phyloP scores from a whole-genome alignment of 2,329 filamentous ascomycete genomes.

The Penicillium sclerotiorum region DNA sequence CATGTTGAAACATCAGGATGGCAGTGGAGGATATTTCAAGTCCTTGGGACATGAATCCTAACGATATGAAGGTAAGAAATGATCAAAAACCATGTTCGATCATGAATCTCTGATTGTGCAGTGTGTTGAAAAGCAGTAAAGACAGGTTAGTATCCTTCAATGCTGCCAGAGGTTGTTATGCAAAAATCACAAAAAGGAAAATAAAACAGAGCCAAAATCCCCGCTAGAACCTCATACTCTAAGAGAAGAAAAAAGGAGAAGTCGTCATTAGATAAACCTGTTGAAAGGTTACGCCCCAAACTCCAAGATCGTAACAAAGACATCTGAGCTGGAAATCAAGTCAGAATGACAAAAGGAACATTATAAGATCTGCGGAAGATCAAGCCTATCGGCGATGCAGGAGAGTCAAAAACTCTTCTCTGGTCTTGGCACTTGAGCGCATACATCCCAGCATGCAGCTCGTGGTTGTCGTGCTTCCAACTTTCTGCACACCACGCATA shows the following conservation, averaged over 20 bases:
- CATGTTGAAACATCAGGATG: slow-evolving; percentile 21
- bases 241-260: slow-evolving; percentile 12
- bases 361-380: slow-evolving; percentile 2
- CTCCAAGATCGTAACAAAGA: slow-evolving; percentile 36
- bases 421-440: slow-evolving; percentile 86
- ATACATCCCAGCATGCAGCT: slow-evolving; percentile 98
- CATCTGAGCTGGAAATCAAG: slow-evolving; percentile 28
- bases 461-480: slow-evolving; percentile 81
- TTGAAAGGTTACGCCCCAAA: slow-evolving; percentile 45
- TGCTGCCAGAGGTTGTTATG: slow-evolving; percentile 15
- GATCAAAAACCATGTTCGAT: background rate
- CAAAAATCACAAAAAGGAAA: slow-evolving; percentile 18
- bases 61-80: background rate
- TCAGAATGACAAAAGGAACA: slow-evolving; percentile 19
- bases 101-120: slow-evolving; percentile 7
- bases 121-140: slow-evolving; percentile 8
- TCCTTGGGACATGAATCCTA: slow-evolving; percentile 4
- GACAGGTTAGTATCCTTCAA: background rate
- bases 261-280: slow-evolving; percentile 37
- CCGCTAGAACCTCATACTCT: slow-evolving; percentile 19
- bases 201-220: slow-evolving; percentile 20
- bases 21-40: slow-evolving; percentile 5
- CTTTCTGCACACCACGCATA: slow-evolving; percentile 97
- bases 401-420: slow-evolving; percentile 92
- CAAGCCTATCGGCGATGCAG: slow-evolving; percentile 57